Evolutionary conservation across 495 filamentous ascomycete genomes (phyloP).

Genomic region (Tuber borchii): DNA sequence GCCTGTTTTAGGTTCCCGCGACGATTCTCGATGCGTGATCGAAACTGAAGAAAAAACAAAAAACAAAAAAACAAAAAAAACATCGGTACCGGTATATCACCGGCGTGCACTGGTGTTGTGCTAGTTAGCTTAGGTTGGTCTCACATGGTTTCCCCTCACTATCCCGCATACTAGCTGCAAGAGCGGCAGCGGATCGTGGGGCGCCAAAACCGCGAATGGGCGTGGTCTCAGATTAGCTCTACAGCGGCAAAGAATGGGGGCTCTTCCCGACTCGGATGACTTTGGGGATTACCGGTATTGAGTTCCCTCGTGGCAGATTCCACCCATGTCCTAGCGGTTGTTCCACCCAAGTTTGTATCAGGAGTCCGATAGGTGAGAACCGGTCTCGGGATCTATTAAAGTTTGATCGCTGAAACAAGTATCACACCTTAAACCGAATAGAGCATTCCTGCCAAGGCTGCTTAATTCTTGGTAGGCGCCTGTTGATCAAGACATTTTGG

Average conservation of each 20-base stretch:
- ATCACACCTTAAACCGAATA: neutral
- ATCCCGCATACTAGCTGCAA: neutral
- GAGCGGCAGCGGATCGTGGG: neutral
- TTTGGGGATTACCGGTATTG: neutral
- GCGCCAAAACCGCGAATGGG: neutral
- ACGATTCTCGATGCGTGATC: neutral
- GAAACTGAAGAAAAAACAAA: neutral
- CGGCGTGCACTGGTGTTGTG: too few relatives aligned
- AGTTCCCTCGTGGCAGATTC: neutral
- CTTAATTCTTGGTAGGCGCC: neutral
- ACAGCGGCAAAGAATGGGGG: neutral
- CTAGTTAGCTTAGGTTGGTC: too few relatives aligned
- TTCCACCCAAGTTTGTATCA: neutral
- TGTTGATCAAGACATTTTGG: neutral
- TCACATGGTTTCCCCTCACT: neutral
- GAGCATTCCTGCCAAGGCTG: neutral
- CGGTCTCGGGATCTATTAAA: neutral
- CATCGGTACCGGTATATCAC: too few relatives aligned
- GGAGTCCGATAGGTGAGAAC: neutral
- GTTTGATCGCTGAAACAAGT: neutral
- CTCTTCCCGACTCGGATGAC: neutral
- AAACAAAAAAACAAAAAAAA: too few relatives aligned
- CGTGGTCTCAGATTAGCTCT: neutral
- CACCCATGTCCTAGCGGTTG: neutral
- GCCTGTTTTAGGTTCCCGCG: neutral